Evolutionary conservation across 2,329 filamentous ascomycete genomes (phyloP).

Genomic region (Colletotrichum ledebouriae): DNA sequence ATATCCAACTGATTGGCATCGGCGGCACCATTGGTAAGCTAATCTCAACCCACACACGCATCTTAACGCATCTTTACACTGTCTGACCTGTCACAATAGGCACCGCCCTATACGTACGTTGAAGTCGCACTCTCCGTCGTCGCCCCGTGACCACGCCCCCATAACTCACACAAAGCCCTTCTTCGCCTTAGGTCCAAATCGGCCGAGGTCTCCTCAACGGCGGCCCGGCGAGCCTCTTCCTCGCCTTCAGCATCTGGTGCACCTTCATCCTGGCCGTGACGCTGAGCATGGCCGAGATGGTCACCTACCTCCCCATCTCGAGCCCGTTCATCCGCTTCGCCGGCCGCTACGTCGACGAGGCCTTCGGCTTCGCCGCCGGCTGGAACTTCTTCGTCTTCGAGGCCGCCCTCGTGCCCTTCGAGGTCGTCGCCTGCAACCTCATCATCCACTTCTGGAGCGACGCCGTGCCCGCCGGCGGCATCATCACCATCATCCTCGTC

Average conservation of each 20-base stretch:
- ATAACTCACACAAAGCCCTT: slow-evolving; percentile 40
- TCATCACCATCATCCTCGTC: slow-evolving; percentile 68
- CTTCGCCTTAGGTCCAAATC: slow-evolving; percentile 62
- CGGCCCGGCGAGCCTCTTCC: slow-evolving; percentile 69
- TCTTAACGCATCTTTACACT: neutral
- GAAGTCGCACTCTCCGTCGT: neutral
- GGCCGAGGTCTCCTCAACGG: slow-evolving; percentile 70
- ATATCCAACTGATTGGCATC: slow-evolving; percentile 73
- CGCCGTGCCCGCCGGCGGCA: slow-evolving; percentile 68
- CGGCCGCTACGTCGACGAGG: slow-evolving; percentile 80
- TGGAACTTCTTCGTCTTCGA: slow-evolving; percentile 83
- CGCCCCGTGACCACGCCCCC: neutral
- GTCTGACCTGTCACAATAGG: slow-evolving; percentile 22
- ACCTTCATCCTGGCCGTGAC: slow-evolving; percentile 72
- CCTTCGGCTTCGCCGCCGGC: slow-evolving; percentile 79
- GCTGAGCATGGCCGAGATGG: slow-evolving; percentile 79
- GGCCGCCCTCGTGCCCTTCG: slow-evolving; percentile 76
- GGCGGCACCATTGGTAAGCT: slow-evolving; percentile 74
- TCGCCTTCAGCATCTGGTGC: slow-evolving; percentile 74
- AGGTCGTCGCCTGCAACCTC: slow-evolving; percentile 74
- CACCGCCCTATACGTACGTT: slow-evolving; percentile 41
- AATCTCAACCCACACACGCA: slow-evolving; percentile 63
- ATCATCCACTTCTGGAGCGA: slow-evolving; percentile 75
- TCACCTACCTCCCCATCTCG: slow-evolving; percentile 81
- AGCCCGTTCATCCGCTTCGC: slow-evolving; percentile 85